Evolutionary conservation across 2,329 filamentous ascomycete species (phyloP).

Genomic region (Nigrograna mackinnonii): DNA sequence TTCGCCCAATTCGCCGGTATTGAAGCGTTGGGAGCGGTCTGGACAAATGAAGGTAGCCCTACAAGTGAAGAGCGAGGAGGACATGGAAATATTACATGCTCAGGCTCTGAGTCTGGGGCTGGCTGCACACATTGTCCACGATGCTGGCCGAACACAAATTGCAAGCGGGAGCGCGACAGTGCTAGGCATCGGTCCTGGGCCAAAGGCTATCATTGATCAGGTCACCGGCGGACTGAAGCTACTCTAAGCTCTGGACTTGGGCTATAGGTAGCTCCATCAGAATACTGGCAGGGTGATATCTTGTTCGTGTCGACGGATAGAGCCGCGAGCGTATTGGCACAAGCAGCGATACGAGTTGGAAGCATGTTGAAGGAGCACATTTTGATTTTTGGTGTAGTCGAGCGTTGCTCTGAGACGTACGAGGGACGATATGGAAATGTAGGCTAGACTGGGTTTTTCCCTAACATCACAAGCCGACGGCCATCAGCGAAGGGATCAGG

Average conservation of each 20-base stretch:
- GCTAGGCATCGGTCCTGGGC: constrained; percentile 73
- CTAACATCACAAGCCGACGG: constrained; percentile 88
- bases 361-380: no score
- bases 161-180: constrained; percentile 91
- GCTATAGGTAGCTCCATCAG: no score
- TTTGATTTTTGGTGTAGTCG: no score
- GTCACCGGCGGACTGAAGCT: constrained; percentile 86
- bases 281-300: no score
- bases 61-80: constrained; percentile 84
- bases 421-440: constrained; percentile 63
- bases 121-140: constrained; percentile 86
- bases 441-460: constrained; percentile 79
- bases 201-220: constrained; percentile 82
- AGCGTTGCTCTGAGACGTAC: no score
- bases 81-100: constrained; percentile 73
- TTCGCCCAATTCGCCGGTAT: constrained; percentile 61
- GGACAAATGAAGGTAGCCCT: constrained; percentile 95
- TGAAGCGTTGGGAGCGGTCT: constrained; percentile 80
- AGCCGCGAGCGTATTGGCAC: no score
- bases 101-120: constrained; percentile 82
- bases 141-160: constrained; percentile 97
- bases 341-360: no score
- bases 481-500: constrained; percentile 75
- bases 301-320: no score
- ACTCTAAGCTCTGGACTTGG: constrained; percentile 57